Evolutionary conservation across 805 yeast genomes (phyloP).

Genomic region (Zygoascus ofunaensis): DNA sequence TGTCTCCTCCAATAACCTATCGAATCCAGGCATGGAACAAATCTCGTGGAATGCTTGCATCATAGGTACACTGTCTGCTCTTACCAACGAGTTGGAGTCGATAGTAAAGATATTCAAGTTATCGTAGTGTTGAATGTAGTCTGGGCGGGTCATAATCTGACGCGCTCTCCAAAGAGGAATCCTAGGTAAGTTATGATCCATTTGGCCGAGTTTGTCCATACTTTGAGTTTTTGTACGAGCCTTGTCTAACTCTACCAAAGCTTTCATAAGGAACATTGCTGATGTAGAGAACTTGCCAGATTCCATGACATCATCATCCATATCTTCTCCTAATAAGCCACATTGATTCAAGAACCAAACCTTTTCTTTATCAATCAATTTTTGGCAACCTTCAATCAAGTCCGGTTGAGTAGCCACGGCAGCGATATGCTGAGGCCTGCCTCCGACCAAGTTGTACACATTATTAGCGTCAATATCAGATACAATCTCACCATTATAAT

Average conservation of each 20-base stretch:
- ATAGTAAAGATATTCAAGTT: constrained; percentile 71
- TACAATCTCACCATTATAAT: constrained; percentile 34
- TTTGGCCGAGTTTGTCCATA: constrained; percentile 19
- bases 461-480: constrained; percentile 38
- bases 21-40: constrained; percentile 60
- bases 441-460: constrained; percentile 66
- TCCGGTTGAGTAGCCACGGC: constrained; percentile 38
- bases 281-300: constrained; percentile 65
- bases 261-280: constrained; percentile 65
- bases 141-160: constrained; percentile 78
- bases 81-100: constrained; percentile 58
- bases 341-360: constrained; percentile 83
- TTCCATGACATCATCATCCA: constrained; percentile 89
- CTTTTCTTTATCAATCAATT: constrained; percentile 66
- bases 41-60: constrained; percentile 83
- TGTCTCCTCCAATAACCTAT: constrained; percentile 55
- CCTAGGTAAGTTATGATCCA: constrained; percentile 54
- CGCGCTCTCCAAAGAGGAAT: constrained; percentile 77
- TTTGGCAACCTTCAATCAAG: constrained; percentile 49
- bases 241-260: constrained; percentile 58
- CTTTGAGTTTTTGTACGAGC: constrained; percentile 15
- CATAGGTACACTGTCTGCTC: constrained; percentile 82
- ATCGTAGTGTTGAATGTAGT: constrained; percentile 67
- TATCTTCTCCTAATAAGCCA: constrained; percentile 61
- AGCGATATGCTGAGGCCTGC: constrained; percentile 73